Percentiles rank a stretch among this genome's conserved stretches.
Conservation (phyloP, 176 grass and related monocot genomes). For the Cymbopogon citratus region DNA sequence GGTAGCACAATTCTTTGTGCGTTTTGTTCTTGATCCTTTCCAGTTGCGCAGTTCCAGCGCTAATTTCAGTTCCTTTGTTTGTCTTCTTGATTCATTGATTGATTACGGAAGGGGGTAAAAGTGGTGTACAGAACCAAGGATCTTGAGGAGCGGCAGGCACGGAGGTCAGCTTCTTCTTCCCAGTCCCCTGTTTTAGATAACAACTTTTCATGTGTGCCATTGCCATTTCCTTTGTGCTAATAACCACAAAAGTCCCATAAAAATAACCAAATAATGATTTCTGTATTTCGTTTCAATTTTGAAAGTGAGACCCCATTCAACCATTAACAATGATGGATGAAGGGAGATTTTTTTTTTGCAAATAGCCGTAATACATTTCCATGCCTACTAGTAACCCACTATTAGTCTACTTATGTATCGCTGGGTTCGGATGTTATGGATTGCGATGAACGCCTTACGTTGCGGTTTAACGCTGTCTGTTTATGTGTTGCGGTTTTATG, state of each 20-base stretch:
- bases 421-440: too few relatives aligned
- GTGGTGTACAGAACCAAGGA: conserved; percentile 85
- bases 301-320: neutral
- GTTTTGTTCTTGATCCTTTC: neutral
- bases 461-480: too few relatives aligned
- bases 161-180: conserved; percentile 44
- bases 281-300: neutral
- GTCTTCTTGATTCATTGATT: neutral
- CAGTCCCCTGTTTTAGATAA: neutral
- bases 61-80: neutral
- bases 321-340: neutral
- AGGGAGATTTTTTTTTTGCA: neutral
- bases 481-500: too few relatives aligned
- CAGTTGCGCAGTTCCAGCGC: neutral
- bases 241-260: neutral
- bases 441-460: too few relatives aligned
- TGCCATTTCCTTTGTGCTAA: neutral
- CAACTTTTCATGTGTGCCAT: neutral
- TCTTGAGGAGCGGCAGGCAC: conserved; percentile 76
- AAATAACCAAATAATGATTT: neutral
- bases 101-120: conserved; percentile 72
- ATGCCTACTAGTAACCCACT: neutral
- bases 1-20: neutral
- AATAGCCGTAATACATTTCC: neutral
- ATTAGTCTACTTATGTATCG: too few relatives aligned